Conservation (phyloP, 805 yeast species). For the Schwanniomyces vanrijiae region DNA sequence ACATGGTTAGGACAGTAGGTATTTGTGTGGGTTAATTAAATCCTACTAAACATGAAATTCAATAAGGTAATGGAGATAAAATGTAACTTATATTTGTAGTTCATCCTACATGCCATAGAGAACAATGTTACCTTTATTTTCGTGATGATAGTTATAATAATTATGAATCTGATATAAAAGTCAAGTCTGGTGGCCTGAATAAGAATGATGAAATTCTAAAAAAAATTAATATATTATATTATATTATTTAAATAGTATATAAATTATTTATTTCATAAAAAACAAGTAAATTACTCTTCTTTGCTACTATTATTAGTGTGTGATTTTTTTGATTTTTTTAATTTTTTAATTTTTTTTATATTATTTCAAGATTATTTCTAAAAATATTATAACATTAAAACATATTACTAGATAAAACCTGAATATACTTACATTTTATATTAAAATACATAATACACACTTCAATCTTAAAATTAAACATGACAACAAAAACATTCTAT, state of each 20-base stretch:
- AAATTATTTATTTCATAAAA: too few relatives aligned
- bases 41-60: neutral
- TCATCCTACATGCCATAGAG: neutral
- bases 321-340: too few relatives aligned
- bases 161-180: neutral
- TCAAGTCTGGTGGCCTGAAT: neutral
- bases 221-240: too few relatives aligned
- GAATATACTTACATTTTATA: neutral
- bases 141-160: neutral
- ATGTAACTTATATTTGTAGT: neutral
- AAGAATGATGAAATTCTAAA: too few relatives aligned
- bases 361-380: too few relatives aligned
- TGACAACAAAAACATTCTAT: neutral
- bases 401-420: too few relatives aligned
- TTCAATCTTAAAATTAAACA: neutral
- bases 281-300: too few relatives aligned
- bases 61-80: neutral
- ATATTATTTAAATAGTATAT: too few relatives aligned
- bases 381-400: neutral
- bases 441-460: neutral
- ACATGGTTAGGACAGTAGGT: neutral
- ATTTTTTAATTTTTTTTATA: too few relatives aligned
- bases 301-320: too few relatives aligned
- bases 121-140: neutral
- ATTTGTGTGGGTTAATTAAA: neutral